phyloP scores from a whole-genome alignment of 2,329 filamentous ascomycete species.

The Zasmidium citrigriseum region DNA sequence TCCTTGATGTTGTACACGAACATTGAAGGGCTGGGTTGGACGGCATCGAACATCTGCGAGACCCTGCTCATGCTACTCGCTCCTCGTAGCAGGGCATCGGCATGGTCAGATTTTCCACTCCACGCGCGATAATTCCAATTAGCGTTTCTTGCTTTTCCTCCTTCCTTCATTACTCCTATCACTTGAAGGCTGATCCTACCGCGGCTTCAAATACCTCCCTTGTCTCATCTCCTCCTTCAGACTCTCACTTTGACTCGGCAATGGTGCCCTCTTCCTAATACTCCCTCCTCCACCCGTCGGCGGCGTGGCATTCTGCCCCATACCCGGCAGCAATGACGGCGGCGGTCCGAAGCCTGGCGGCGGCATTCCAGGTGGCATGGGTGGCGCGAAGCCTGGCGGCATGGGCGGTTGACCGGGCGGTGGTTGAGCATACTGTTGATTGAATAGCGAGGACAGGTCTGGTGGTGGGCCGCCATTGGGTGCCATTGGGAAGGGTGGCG shows the following conservation, averaged over 20 bases:
- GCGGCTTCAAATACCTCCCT: slow-evolving; percentile 50
- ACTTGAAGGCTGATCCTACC: slow-evolving; percentile 7
- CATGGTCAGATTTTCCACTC: too few relatives aligned
- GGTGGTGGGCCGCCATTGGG: slow-evolving; percentile 19
- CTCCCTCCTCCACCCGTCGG: slow-evolving; percentile 23
- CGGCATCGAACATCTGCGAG: too few relatives aligned
- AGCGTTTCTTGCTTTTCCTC: too few relatives aligned
- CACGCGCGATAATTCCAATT: too few relatives aligned
- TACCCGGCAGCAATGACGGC: slow-evolving; percentile 32
- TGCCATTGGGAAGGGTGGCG: slow-evolving; percentile 27
- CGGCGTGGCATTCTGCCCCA: slow-evolving; percentile 13
- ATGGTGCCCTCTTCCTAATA: slow-evolving; percentile 63
- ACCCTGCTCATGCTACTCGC: too few relatives aligned
- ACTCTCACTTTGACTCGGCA: slow-evolving; percentile 84
- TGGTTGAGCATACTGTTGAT: slow-evolving; percentile 30
- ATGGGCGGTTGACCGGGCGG: slow-evolving; percentile 26
- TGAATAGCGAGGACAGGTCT: slow-evolving; percentile 29
- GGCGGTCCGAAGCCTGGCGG: slow-evolving; percentile 40
- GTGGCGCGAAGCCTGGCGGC: slow-evolving; percentile 30
- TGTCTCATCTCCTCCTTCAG: slow-evolving; percentile 72
- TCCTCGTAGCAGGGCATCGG: too few relatives aligned
- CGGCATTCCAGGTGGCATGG: slow-evolving; percentile 18
- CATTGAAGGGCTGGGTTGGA: too few relatives aligned
- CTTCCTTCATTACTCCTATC: too few relatives aligned
- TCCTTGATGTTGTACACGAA: too few relatives aligned